These are phyloP conservation scores for Colletotrichum navitas DNA, from an alignment of 2,329 filamentous ascomycete genomes.

Conservation along the genomic window DNA sequence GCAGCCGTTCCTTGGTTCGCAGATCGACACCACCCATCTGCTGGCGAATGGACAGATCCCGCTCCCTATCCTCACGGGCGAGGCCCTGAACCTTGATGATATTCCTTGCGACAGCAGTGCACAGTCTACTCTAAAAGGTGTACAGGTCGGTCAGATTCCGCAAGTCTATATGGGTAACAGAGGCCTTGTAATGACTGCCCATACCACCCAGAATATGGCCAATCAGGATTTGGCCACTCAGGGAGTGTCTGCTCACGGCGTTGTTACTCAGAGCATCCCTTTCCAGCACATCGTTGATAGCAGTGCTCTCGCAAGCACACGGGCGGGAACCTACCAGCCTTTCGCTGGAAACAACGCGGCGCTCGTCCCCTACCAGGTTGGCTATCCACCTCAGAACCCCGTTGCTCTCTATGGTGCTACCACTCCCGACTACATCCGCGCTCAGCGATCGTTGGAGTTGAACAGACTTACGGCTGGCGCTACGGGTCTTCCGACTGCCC, in stretches of 20 bases:
- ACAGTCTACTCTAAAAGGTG: background rate
- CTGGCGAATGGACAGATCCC: conserved; percentile 20
- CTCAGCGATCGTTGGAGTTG: conserved; percentile 54
- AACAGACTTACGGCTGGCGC: conserved; percentile 52
- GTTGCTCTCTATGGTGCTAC: background rate
- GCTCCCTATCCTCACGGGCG: background rate
- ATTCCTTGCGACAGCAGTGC: background rate
- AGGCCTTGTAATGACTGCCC: background rate
- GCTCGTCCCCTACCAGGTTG: conserved; percentile 30
- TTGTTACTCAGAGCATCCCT: background rate
- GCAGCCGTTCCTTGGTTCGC: conserved; percentile 22
- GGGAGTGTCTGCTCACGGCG: background rate
- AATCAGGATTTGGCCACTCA: background rate
- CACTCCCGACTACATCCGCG: conserved; percentile 43
- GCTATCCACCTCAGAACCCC: conserved; percentile 1
- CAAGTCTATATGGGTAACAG: conserved; percentile 3
- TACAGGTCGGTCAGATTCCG: background rate
- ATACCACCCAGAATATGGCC: background rate
- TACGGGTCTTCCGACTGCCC: conserved; percentile 51
- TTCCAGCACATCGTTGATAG: background rate
- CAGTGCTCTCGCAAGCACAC: background rate
- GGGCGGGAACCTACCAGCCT: conserved; percentile 9
- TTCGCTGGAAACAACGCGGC: conserved; percentile 3
- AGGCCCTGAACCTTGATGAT: conserved; percentile 10
- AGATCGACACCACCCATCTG: conserved; percentile 22